Percentiles rank a stretch among this genome's conserved stretches.
Evolutionary conservation across 192 early-diverging fungal species (phyloP).

Genomic region (Coemansia aciculifera): DNA sequence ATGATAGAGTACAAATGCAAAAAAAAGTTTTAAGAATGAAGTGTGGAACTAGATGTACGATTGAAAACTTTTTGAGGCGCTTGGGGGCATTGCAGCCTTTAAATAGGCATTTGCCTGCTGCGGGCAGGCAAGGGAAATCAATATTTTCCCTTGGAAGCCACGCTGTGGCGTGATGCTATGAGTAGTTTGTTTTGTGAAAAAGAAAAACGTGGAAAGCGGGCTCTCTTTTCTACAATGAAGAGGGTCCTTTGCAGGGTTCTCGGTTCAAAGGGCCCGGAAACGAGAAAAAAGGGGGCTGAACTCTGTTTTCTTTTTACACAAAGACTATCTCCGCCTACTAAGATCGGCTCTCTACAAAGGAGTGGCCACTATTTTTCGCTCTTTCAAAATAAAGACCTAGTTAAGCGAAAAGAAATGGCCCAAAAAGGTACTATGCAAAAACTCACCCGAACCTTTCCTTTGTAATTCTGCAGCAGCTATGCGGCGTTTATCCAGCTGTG

Average conservation of each 20-base stretch:
- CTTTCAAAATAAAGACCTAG: not conserved
- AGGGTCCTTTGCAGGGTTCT: slow-evolving; percentile 8
- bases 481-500: not conserved
- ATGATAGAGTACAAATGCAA: slow-evolving; percentile 14
- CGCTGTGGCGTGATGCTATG: not conserved
- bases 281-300: not conserved
- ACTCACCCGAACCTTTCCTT: not conserved
- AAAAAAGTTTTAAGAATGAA: not conserved
- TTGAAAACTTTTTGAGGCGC: not conserved
- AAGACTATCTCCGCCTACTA: not conserved
- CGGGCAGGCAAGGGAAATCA: not conserved
- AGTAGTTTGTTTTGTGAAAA: slow-evolving; percentile 2
- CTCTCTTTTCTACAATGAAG: slow-evolving; percentile 8
- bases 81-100: slow-evolving; percentile 3
- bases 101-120: not conserved
- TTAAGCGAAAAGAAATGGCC: not conserved
- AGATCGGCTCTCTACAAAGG: slow-evolving; percentile 8
- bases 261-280: not conserved
- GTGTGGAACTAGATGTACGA: slow-evolving; percentile 6
- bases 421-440: not conserved
- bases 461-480: not conserved
- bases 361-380: not conserved
- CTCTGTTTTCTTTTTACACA: slow-evolving; percentile 8
- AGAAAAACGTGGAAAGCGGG: not conserved
- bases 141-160: slow-evolving; percentile 6